Base-by-base conservation (phyloP, 2,329 filamentous ascomycete species). In the Penicillium nordicum region DNA sequence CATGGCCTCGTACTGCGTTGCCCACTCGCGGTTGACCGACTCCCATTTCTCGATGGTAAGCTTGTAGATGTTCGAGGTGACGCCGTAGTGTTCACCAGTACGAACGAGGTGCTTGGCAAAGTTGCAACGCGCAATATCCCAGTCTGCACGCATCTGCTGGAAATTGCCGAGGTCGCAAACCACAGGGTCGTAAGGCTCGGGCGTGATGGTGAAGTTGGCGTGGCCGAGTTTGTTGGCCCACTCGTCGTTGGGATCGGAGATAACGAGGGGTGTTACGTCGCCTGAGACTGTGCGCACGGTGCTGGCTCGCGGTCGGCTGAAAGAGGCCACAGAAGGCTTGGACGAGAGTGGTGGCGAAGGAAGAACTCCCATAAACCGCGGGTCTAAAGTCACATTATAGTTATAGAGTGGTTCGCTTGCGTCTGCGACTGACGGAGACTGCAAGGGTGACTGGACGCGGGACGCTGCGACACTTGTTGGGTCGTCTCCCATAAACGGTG, bases 11-110 rank as follows among this genome's bases (percentile, higher is more conserved):
- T 94, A 85, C 53, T 86, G 83, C 36, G 74, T 73, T 69, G 86
- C 85, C 93, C 92, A 97, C 55, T 81, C 77, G 2, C 79, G 79
- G 70, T 96, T 90, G 42, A 89, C 89, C 64, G 88, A 84, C 27
- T 86, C 83, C 93, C 93, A 97, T 73, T 97, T 97, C 59, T 88
- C 84, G 72, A 94, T 87, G 0, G 92, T 96, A 55, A 94, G 81
- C 50, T 82, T 84, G 75, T 92, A 96, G 54, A 90, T 94, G 72
- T 91, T 94, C 52, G 92, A 96, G 0, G 91, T 96, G 34, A 87
- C 81, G 16, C 92, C 92, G 65, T 96, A 96, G 74, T 97, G 91
- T 74, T 96, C 92, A 54, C 89, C 88, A 0, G 90, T 94, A 56
- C 91, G 88, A 11, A 90, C 88, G 21, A 95, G 84, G 68, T 96